Evolutionary conservation across 176 grass and related monocot genomes (phyloP).

Genomic region (Eleusine indica): DNA sequence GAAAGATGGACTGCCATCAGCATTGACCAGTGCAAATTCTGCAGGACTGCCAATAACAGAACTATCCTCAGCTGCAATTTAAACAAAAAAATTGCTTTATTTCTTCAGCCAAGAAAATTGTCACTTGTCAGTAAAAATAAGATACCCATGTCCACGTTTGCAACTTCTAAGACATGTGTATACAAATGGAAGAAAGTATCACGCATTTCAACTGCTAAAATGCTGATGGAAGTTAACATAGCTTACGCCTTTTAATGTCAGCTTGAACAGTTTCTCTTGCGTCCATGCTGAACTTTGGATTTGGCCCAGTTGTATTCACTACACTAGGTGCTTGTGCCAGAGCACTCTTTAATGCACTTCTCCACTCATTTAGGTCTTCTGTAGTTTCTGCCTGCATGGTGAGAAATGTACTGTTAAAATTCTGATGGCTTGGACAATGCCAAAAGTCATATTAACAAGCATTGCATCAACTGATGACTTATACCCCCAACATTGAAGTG

Average conservation of each 20-base stretch:
- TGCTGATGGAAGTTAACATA: conserved; percentile 22
- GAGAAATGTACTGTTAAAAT: conserved; percentile 3
- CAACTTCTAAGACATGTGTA: neutral
- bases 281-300: conserved; percentile 76
- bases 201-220: neutral
- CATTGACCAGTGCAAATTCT: conserved; percentile 75
- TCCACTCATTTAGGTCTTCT: conserved; percentile 94
- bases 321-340: conserved; percentile 77
- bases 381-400: conserved; percentile 77
- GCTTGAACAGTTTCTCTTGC: conserved; percentile 54
- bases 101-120: neutral
- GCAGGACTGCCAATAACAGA: conserved; percentile 74
- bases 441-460: too few species aligned
- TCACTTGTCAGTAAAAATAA: too few species aligned
- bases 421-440: too few species aligned
- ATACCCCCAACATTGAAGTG: too few species aligned
- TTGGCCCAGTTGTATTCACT: conserved; percentile 58
- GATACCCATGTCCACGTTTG: neutral
- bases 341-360: conserved; percentile 88
- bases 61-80: conserved; percentile 58
- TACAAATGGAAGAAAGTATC: neutral
- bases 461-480: too few species aligned
- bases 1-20: conserved; percentile 85
- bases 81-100: conserved; percentile 35
- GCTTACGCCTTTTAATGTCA: conserved; percentile 68